Evolutionary conservation across 2,329 filamentous ascomycete genomes (phyloP).

Genomic region (Cladosporium oxysporum): DNA sequence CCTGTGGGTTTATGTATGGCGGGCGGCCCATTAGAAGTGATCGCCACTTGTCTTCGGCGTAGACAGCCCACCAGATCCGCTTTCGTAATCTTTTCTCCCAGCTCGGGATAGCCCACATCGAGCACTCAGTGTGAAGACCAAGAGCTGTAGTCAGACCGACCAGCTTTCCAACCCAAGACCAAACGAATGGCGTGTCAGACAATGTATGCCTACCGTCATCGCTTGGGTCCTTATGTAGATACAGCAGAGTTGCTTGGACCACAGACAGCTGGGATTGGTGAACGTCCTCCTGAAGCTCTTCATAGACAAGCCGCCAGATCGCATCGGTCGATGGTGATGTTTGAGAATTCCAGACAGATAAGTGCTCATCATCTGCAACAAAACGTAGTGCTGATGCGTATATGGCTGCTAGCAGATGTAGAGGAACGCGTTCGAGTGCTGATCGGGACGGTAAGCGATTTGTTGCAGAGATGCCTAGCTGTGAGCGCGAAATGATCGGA

Average conservation of each 20-base stretch:
- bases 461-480: not conserved
- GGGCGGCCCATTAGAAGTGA: constrained; percentile 15
- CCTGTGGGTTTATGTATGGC: constrained; percentile 12
- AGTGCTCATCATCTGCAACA: constrained; percentile 11
- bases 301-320: constrained; percentile 14
- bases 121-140: constrained; percentile 9
- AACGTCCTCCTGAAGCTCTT: constrained; percentile 12
- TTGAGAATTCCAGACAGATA: constrained; percentile 3
- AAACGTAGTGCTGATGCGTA: constrained; percentile 6
- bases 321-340: not conserved
- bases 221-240: constrained; percentile 9
- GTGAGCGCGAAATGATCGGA: constrained; percentile 8
- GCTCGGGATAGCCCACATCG: constrained; percentile 11
- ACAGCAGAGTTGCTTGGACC: constrained; percentile 11
- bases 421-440: constrained; percentile 5
- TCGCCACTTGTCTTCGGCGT: constrained; percentile 18
- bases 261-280: constrained; percentile 9
- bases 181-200: constrained; percentile 12
- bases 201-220: not conserved
- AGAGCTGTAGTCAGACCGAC: constrained; percentile 12
- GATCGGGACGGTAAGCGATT: not conserved
- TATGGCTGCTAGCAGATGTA: constrained; percentile 12
- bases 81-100: constrained; percentile 18
- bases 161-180: constrained; percentile 12
- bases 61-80: constrained; percentile 17